Evolutionary conservation across 768 basidiomycete species (phyloP).

Genomic region (Boletus pseudo-olivaceus): DNA sequence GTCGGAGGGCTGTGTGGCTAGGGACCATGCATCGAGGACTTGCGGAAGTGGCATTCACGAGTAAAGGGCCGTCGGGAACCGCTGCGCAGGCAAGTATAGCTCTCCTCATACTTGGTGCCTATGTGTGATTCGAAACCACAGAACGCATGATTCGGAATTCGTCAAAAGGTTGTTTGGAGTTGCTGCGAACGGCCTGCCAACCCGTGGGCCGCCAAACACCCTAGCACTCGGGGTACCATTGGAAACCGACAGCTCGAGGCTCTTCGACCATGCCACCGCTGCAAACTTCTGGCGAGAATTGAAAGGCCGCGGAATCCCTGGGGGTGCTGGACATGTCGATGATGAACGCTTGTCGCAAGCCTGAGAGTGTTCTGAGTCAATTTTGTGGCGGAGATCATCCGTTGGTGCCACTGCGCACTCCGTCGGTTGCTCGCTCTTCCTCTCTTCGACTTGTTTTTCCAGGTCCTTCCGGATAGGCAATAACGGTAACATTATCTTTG

Average conservation of each 20-base stretch:
- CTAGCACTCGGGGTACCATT: too few species aligned
- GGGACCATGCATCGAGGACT: not conserved
- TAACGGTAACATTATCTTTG: not conserved
- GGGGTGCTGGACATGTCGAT: not conserved
- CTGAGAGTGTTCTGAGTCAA: not conserved
- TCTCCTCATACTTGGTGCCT: not conserved
- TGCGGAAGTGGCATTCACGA: conserved; percentile 4
- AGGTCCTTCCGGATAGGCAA: not conserved
- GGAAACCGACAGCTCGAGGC: not conserved
- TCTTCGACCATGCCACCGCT: too few species aligned
- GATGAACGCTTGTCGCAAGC: not conserved
- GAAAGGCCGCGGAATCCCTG: not conserved
- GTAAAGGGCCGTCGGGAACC: not conserved
- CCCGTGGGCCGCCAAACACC: not conserved
- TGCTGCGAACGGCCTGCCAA: not conserved
- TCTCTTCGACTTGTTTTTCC: not conserved
- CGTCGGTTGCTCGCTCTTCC: not conserved
- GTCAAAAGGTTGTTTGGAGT: not conserved
- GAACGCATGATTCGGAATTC: not conserved
- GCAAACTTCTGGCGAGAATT: not conserved
- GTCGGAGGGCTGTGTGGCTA: not conserved
- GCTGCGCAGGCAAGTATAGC: conserved; percentile 9
- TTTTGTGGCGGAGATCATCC: not conserved
- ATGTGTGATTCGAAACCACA: not conserved
- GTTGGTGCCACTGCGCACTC: too few species aligned